Conservation (phyloP, 176 grass and related monocot genomes). For the Aegilops speltoides region DNA sequence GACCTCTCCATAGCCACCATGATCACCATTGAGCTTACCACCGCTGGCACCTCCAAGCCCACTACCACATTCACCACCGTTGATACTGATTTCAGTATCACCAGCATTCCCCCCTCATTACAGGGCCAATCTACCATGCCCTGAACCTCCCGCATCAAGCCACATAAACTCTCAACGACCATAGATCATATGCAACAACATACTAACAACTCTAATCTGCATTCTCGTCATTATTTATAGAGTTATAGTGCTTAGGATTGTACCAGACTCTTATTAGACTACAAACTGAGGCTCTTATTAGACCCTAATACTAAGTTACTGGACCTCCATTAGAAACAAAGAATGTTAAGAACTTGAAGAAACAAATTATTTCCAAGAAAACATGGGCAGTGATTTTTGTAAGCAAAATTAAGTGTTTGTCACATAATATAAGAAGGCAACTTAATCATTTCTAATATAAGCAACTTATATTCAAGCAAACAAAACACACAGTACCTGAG, state of each 20-base stretch:
- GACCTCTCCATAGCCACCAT: no score
- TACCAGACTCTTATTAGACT: background rate
- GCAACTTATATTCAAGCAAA: background rate
- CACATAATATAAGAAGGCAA: background rate
- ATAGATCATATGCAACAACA: background rate
- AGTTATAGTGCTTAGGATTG: background rate
- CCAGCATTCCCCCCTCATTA: no score
- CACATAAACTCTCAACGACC: no score
- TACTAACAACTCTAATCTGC: background rate
- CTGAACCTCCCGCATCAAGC: no score
- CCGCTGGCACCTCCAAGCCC: no score
- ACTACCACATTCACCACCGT: no score
- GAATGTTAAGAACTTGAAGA: background rate
- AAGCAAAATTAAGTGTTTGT: background rate
- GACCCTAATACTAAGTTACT: background rate
- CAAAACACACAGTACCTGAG: constrained; percentile 60
- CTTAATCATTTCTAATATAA: background rate
- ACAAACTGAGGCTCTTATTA: background rate
- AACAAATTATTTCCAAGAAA: background rate
- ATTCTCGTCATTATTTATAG: no score
- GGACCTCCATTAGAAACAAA: background rate
- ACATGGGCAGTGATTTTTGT: background rate
- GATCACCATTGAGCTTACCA: no score
- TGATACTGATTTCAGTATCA: no score
- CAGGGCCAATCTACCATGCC: no score